Base-by-base conservation (phyloP, 768 basidiomycete species). In the Sistotremastrum suecicum region DNA sequence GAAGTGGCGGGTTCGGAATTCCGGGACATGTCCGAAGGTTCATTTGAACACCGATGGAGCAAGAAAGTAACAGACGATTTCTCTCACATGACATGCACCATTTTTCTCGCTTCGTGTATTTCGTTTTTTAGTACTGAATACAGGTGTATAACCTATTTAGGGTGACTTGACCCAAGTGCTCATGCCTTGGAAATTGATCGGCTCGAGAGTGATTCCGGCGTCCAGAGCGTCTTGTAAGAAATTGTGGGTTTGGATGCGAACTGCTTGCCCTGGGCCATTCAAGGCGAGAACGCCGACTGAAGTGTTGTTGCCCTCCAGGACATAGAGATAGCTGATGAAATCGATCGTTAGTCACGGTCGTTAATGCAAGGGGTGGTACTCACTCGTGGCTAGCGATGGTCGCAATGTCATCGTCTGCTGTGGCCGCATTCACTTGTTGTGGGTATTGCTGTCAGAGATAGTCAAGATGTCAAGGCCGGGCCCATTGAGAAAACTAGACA, bases 351-450 rank as follows among this genome's bases (percentile, higher is more conserved):
- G 20, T 20, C 20, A 2, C 1, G 20, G 1, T 20, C 20, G 20
- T 20, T 20, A 2, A 2, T 2, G 20, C 20, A 1, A 20, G 20
- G 1, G 30, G 3, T 3, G 9, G 3, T n/a, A 50, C 56, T 32
- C 29, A 57, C 56, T 57, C 56, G 33, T 53, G 48, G 20, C 39
- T 42, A 29, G 39, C 36, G 32, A 57, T 34, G 2, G 51, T 53
- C 2, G 51, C 54, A 37, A 57, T 49, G 34, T 48, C 56, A 41
- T 51, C 50, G 46, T 57, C 56, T 38, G 55, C 50, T 38, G 52
- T 53, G 10, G 48, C 38, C 12, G 50, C 40, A 40, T 49, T 44
- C 9, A 40, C 37, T 9, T 42, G 44, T 40, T 53, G 53, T n/a
- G 46, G 44, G 48, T 58, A 58, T 51, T 58, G 57, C 51, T 56